phyloP scores from a whole-genome alignment of 2,329 filamentous ascomycete species.

The Aspergillus neoniger region DNA sequence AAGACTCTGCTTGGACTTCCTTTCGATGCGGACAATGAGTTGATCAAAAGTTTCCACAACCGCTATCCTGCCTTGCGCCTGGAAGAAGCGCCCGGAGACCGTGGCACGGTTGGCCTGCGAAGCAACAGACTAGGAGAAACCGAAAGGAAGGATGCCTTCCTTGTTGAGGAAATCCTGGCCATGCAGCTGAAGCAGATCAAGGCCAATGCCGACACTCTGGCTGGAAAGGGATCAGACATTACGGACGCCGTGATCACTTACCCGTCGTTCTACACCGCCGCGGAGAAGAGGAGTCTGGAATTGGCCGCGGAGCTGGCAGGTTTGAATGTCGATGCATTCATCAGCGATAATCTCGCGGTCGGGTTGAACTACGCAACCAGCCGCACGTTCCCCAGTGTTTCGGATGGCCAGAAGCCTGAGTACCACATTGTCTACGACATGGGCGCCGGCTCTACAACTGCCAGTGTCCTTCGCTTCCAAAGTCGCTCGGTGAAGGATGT shows the following conservation, averaged over 20 bases:
- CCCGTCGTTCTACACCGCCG: constrained; percentile 83
- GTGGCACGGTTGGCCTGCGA: constrained; percentile 77
- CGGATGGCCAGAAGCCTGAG: constrained; percentile 81
- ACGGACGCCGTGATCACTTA: constrained; percentile 86
- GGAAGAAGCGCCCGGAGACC: constrained; percentile 52
- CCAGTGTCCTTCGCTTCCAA: constrained; percentile 87
- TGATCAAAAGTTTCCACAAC: constrained; percentile 69
- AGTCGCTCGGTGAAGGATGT: constrained; percentile 85
- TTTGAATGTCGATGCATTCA: constrained; percentile 77
- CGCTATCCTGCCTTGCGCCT: constrained; percentile 79
- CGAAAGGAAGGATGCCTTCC: constrained; percentile 63
- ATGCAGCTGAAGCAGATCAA: constrained; percentile 95
- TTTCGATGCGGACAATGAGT: constrained; percentile 43
- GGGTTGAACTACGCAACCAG: constrained; percentile 93
- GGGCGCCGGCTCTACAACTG: constrained; percentile 92
- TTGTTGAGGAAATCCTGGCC: constrained; percentile 89
- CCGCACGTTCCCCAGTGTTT: constrained; percentile 82
- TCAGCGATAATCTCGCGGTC: constrained; percentile 89
- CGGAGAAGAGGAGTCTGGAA: constrained; percentile 85
- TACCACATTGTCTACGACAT: constrained; percentile 95
- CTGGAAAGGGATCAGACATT: constrained; percentile 72
- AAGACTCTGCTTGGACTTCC: constrained; percentile 84
- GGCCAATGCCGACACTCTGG: constrained; percentile 80
- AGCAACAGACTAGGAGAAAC: constrained; percentile 68
- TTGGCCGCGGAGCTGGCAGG: constrained; percentile 85